A percentile compares a stretch with the other conserved stretches of the same genome.
These are phyloP conservation scores for Penicillium riverlandense DNA, from an alignment of 495 filamentous ascomycete species.

Conservation along the genomic window DNA sequence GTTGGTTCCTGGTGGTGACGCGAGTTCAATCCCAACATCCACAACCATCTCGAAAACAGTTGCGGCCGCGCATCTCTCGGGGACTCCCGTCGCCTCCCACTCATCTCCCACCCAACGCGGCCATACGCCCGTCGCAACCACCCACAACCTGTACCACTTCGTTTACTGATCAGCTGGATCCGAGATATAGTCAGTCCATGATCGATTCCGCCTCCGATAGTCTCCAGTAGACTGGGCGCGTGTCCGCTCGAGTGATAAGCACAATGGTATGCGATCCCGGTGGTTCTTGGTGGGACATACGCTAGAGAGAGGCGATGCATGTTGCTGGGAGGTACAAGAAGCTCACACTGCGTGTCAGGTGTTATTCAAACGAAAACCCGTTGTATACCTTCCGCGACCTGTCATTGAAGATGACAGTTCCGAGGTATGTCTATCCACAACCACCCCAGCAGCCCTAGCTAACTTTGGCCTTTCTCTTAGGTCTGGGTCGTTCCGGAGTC, in stretches of 20 bases:
- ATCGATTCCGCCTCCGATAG: constrained; percentile 7
- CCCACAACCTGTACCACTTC: not conserved
- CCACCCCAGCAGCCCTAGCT: not conserved
- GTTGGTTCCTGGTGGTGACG: not conserved
- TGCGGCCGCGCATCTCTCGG: no score
- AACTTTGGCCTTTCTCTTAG: constrained; percentile 35
- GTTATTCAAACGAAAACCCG: constrained; percentile 91
- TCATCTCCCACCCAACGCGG: constrained; percentile 1
- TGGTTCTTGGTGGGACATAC: not conserved
- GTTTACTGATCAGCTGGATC: constrained; percentile 11
- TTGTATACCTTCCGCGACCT: constrained; percentile 70
- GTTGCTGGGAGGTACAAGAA: not conserved
- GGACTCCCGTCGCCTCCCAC: not conserved
- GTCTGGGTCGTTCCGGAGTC: constrained; percentile 89
- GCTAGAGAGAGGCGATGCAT: not conserved
- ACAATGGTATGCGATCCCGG: constrained; percentile 30
- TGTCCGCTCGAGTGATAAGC: constrained; percentile 11
- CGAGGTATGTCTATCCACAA: constrained; percentile 50
- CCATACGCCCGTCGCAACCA: not conserved
- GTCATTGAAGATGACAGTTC: constrained; percentile 70
- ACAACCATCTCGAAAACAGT: no score
- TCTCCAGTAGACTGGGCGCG: constrained; percentile 25
- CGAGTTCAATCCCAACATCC: not conserved
- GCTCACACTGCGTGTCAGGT: constrained; percentile 52
- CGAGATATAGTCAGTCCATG: constrained; percentile 19